phyloP scores from a whole-genome alignment of 805 yeast species.

The Saccharomyces kudriavzevii region DNA sequence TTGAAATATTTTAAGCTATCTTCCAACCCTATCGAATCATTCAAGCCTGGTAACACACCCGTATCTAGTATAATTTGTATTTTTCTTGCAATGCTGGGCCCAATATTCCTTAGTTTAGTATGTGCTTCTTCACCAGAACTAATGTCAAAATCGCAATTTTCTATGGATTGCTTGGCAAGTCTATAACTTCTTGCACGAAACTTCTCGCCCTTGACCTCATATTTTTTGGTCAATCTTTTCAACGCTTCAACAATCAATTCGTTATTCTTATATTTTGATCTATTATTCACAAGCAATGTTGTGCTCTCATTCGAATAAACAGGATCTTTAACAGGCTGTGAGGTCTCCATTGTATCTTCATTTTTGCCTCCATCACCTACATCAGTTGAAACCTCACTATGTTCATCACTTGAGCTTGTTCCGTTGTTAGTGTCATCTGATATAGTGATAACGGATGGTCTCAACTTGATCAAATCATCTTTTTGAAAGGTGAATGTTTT shows the following conservation, averaged over 20 bases:
- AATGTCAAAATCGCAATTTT: constrained; percentile 15
- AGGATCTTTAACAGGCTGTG: not conserved
- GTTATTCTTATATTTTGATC: constrained; percentile 7
- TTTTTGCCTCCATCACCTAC: not conserved
- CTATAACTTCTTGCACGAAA: constrained; percentile 25
- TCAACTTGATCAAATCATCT: constrained; percentile 1
- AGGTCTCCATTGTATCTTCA: not conserved
- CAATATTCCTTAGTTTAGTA: constrained; percentile 17
- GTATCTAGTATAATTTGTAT: constrained; percentile 21
- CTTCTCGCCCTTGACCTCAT: constrained; percentile 21
- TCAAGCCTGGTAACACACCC: constrained; percentile 20
- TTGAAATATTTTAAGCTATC: constrained; percentile 18
- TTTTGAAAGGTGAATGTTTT: constrained; percentile 1
- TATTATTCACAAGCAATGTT: not conserved
- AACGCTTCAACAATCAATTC: constrained; percentile 14
- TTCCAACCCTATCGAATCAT: constrained; percentile 10
- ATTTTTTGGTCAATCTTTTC: constrained; percentile 15
- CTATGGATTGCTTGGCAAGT: constrained; percentile 20
- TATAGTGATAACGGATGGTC: not conserved
- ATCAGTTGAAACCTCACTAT: not conserved
- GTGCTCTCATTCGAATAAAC: not conserved
- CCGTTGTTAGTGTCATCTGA: not conserved
- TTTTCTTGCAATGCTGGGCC: constrained; percentile 26
- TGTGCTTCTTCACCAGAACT: constrained; percentile 23
- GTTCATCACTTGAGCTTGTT: not conserved